Base-by-base conservation (phyloP, 2,329 filamentous ascomycete genomes). In the Fusarium protoensiforme region DNA sequence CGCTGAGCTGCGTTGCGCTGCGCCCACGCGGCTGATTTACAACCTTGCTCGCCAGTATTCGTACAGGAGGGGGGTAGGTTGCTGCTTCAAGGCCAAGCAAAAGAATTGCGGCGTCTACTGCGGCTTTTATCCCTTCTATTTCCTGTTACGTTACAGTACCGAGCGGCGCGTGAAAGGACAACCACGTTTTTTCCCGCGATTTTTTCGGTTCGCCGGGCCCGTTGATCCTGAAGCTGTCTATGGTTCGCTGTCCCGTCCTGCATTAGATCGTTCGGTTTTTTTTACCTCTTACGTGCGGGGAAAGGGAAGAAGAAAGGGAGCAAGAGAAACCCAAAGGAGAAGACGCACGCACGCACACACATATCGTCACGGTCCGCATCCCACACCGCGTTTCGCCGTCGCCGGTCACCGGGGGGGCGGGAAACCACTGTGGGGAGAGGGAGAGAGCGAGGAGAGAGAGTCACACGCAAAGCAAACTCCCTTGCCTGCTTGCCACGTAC, bases 201-300 rank as follows among this genome's bases (percentile, higher is more conserved):
- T 31, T 36, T 31, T 24, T 38, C 54, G 54, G 54, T 27, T 58
- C 54, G 35, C 54, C 54, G 33, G 54, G 54, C 35, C 54, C 31
- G 33, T 57, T 33, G 46, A 39, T 35, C 48, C 53, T 38, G 51
- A 38, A 51, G 48, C 39, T 57, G 53, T 36, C n/a, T 43, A 33
- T 43, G 57, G 38, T 58, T 35, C 18, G 39, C 58, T 36, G 53
- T 61, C 59, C 27, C 41, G 16, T 24, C 59, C 31, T 65, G 61
- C 67, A 70, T 65, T 61, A 58, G 61, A 48, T 61, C 31, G 57
- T 58, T 60, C 29, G 41, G 22, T 29, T 53, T 60, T 31, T 8
- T 60, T 31, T 8, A 16, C 18, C 27, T 41, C 22, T 33, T 48
- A 39, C 61, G 65, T 61, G 67, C 64, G 67, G 67, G 67, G 67